Conservation (phyloP, 805 yeast genomes). For the Trichomonascus vanleenenianus region DNA sequence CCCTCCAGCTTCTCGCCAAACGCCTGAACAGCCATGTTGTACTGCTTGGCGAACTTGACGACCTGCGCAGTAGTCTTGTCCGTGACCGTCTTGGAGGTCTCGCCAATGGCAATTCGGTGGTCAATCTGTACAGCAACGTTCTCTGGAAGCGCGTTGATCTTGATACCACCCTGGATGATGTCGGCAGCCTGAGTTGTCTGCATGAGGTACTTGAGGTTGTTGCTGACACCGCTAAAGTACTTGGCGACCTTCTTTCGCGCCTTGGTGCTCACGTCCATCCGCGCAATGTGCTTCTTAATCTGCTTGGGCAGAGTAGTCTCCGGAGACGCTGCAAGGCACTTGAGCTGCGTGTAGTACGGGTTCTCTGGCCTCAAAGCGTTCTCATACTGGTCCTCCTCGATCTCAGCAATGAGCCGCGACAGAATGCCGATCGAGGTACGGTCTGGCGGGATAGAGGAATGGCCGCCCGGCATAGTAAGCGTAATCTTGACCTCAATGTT, state of each 20-base stretch:
- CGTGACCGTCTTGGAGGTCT: constrained; percentile 37
- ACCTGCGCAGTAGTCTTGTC: constrained; percentile 34
- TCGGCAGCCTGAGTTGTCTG: constrained; percentile 65
- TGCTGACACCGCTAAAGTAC: background rate
- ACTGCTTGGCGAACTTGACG: constrained; percentile 36
- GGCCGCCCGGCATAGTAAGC: constrained; percentile 65
- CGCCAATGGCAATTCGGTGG: constrained; percentile 57
- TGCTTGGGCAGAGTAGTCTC: constrained; percentile 21
- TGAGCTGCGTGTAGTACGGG: constrained; percentile 51
- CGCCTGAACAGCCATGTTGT: constrained; percentile 41
- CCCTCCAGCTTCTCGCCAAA: constrained; percentile 25
- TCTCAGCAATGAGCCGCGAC: constrained; percentile 44
- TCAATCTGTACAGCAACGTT: constrained; percentile 45
- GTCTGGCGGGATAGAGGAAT: constrained; percentile 72
- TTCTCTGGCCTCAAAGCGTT: constrained; percentile 43
- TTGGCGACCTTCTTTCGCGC: constrained; percentile 10
- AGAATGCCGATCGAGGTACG: constrained; percentile 75
- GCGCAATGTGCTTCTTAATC: constrained; percentile 17
- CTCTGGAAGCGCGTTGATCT: constrained; percentile 74
- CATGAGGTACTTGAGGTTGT: constrained; percentile 25
- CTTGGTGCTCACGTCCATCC: constrained; percentile 9
- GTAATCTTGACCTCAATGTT: constrained; percentile 42
- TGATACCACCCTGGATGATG: constrained; percentile 62
- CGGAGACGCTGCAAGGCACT: constrained; percentile 55
- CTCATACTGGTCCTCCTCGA: constrained; percentile 52